Percentiles rank a stretch among this genome's conserved stretches.
Conservation (phyloP, 805 yeast species). For the Candida fluviatilis region DNA sequence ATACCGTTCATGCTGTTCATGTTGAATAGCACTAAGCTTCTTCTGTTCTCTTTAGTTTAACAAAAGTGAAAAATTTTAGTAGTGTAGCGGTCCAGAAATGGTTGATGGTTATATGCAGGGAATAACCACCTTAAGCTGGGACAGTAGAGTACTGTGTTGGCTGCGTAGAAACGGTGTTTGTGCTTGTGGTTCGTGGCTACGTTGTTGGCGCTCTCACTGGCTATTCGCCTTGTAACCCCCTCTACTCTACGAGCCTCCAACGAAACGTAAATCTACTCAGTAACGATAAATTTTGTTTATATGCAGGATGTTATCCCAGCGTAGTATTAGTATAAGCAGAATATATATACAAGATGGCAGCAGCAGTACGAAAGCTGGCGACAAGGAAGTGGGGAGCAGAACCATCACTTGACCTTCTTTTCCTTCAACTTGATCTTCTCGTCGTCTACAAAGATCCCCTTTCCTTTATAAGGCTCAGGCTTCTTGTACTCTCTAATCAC, state of each 20-base stretch:
- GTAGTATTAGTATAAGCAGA: no score
- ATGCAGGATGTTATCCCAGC: not conserved
- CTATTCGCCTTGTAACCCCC: no score
- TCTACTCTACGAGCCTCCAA: no score
- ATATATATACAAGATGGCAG: not conserved
- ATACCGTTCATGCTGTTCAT: not conserved
- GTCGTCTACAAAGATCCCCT: slow-evolving; percentile 88
- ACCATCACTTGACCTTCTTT: slow-evolving; percentile 78
- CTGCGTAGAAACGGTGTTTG: no score
- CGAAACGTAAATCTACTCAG: no score
- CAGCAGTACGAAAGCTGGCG: not conserved
- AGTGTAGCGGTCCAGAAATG: slow-evolving; percentile 19
- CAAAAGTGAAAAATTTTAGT: not conserved
- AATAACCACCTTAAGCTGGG: no score
- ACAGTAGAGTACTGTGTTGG: no score
- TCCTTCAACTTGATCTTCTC: slow-evolving; percentile 90
- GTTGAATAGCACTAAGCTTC: not conserved
- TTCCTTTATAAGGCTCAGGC: slow-evolving; percentile 98
- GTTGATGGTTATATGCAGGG: no score
- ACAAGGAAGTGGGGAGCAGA: not conserved
- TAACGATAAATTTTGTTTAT: not conserved
- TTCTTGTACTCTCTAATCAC: slow-evolving; percentile 80
- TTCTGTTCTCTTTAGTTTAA: not conserved
- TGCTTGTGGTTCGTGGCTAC: no score
- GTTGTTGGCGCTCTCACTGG: no score